Evolutionary conservation across 768 basidiomycete species (phyloP).

Genomic region (Kwoniella sp.): DNA sequence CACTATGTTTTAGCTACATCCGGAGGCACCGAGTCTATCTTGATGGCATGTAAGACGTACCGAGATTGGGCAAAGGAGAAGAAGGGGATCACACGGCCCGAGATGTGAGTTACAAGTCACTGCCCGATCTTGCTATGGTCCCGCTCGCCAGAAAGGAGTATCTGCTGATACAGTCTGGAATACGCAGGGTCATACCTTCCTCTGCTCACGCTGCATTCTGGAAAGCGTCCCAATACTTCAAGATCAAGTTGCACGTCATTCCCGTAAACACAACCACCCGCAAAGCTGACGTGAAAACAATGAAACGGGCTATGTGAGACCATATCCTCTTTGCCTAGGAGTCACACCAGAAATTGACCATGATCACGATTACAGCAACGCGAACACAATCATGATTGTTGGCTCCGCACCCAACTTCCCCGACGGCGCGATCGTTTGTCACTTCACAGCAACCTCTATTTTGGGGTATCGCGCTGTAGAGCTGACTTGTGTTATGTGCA

Average conservation of each 20-base stretch:
- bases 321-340: neutral
- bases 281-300: slow-evolving; percentile 72
- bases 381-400: slow-evolving; percentile 86
- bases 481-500: slow-evolving; percentile 46
- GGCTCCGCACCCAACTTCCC: slow-evolving; percentile 70
- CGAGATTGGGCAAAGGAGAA: slow-evolving; percentile 84
- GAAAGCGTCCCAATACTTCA: slow-evolving; percentile 85
- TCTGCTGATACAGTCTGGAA: neutral
- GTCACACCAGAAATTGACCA: neutral
- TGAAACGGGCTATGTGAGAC: slow-evolving; percentile 83
- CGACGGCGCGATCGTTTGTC: slow-evolving; percentile 56
- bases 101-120: slow-evolving; percentile 68
- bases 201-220: slow-evolving; percentile 94
- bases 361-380: slow-evolving; percentile 62
- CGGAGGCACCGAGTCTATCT: slow-evolving; percentile 92
- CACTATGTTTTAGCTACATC: slow-evolving; percentile 65
- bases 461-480: neutral
- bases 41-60: slow-evolving; percentile 93
- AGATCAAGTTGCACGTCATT: slow-evolving; percentile 83
- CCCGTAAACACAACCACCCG: slow-evolving; percentile 78
- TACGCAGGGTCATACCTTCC: slow-evolving; percentile 71
- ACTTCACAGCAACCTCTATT: neutral
- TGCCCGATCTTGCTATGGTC: neutral
- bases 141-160: too few relatives aligned
- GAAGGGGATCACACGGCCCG: slow-evolving; percentile 86